Evolutionary conservation across 78 protist genomes (phyloP).

Genomic region (Tieghemostelium lacteum): DNA sequence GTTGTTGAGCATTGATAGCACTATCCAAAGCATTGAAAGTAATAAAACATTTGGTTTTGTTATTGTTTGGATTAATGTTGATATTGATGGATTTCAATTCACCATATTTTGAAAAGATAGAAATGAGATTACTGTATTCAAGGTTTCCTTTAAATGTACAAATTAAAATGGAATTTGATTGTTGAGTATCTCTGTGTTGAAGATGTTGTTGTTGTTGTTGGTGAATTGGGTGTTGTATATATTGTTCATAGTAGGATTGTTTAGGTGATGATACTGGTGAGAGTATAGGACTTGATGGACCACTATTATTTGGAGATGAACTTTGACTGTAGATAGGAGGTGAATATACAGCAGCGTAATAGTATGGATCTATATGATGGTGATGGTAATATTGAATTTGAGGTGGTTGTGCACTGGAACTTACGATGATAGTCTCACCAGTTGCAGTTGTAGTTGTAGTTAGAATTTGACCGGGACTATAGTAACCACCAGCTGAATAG

Average conservation of each 20-base stretch:
- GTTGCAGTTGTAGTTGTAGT: background rate
- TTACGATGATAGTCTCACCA: background rate
- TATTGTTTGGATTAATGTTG: slow-evolving; percentile 20
- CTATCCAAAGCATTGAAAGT: slow-evolving; percentile 15
- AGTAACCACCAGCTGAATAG: background rate
- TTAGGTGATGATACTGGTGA: background rate
- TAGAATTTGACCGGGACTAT: no score
- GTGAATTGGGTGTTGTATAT: background rate
- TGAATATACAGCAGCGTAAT: no score
- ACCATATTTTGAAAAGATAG: slow-evolving; percentile 52
- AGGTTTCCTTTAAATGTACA: slow-evolving; percentile 33
- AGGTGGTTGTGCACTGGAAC: background rate
- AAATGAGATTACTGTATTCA: slow-evolving; percentile 22
- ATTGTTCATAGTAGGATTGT: background rate
- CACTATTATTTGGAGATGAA: no score
- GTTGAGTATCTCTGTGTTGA: background rate
- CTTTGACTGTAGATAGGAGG: no score
- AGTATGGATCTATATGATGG: background rate
- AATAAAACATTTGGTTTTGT: slow-evolving; percentile 17
- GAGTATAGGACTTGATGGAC: no score
- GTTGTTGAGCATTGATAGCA: slow-evolving; percentile 43
- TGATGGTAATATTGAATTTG: background rate
- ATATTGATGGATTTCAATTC: slow-evolving; percentile 1
- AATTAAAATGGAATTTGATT: slow-evolving; percentile 9
- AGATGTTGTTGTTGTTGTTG: background rate